Evolutionary conservation across 257 asterid species (phyloP).

Genomic region (Nicotiana tabacum): DNA sequence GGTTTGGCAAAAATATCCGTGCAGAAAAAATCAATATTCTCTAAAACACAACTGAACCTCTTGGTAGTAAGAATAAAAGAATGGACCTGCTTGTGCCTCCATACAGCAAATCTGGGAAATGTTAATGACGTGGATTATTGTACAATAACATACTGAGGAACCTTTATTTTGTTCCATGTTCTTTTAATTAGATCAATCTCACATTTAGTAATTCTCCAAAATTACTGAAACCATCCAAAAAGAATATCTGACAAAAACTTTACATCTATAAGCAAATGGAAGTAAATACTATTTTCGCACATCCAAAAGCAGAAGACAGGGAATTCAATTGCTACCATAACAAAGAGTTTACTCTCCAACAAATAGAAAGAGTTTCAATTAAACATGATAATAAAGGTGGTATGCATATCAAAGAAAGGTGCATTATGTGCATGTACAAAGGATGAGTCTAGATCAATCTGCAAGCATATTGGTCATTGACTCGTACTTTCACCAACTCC

Average conservation of each 20-base stretch:
- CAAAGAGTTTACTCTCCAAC: not conserved
- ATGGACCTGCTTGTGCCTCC: not conserved
- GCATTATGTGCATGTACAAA: not conserved
- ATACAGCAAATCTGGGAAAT: not conserved
- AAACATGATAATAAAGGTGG: not conserved
- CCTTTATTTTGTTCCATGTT: not conserved
- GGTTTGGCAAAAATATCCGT: not conserved
- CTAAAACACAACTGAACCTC: constrained; percentile 2
- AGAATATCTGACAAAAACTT: not conserved
- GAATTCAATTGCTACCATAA: not conserved
- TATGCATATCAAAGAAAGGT: constrained; percentile 5
- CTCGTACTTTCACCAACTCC: not conserved
- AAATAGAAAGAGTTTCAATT: not conserved
- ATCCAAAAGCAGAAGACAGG: not conserved
- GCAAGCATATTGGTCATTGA: not conserved
- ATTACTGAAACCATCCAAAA: not conserved
- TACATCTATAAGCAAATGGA: not conserved
- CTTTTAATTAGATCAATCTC: not conserved
- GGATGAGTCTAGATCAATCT: not conserved
- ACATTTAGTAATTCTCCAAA: not conserved
- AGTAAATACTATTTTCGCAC: not conserved
- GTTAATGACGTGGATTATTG: not conserved
- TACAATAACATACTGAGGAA: not conserved
- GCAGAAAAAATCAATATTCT: not conserved
- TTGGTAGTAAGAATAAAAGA: not conserved